A percentile compares a stretch with the other conserved stretches of the same genome.
Conservation (phyloP, 108 stramenopile genomes). For the Skeletonema potamos region DNA sequence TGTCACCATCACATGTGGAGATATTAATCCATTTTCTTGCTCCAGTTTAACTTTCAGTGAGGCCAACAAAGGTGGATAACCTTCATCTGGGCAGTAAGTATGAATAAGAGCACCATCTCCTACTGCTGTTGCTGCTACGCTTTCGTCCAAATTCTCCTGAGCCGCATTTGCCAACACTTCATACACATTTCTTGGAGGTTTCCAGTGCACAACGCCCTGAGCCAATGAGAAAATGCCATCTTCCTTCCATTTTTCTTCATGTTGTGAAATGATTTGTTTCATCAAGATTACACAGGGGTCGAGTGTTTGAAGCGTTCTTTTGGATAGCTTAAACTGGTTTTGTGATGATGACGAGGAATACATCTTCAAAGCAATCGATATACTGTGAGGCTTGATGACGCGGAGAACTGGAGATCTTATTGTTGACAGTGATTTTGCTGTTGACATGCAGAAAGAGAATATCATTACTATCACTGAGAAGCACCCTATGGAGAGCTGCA, state of each 20-base stretch:
- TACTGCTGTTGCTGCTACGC: background rate
- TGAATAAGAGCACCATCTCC: conserved; percentile 47
- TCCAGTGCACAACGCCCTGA: conserved; percentile 87
- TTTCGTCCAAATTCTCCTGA: conserved; percentile 2
- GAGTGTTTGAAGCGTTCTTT: conserved; percentile 55
- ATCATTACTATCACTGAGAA: background rate
- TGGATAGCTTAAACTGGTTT: conserved; percentile 4
- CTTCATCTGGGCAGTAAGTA: conserved; percentile 83
- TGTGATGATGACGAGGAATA: background rate
- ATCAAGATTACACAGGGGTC: conserved; percentile 88
- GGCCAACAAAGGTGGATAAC: conserved; percentile 57
- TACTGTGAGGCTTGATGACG: background rate
- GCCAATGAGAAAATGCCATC: conserved; percentile 80
- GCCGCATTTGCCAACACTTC: conserved; percentile 40
- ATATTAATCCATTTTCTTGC: conserved; percentile 60
- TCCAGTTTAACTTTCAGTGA: conserved; percentile 56
- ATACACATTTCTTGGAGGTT: conserved; percentile 53
- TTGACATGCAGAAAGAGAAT: background rate
- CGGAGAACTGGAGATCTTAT: background rate
- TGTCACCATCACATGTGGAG: conserved; percentile 84
- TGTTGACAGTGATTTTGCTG: background rate
- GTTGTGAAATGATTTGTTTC: conserved; percentile 66
- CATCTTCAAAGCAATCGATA: background rate
- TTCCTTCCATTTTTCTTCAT: conserved; percentile 62
- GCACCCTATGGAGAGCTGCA: background rate